Evolutionary conservation across 1,139 yeast genomes (phyloP).

Genomic region (Suhomyces choctaworum): DNA sequence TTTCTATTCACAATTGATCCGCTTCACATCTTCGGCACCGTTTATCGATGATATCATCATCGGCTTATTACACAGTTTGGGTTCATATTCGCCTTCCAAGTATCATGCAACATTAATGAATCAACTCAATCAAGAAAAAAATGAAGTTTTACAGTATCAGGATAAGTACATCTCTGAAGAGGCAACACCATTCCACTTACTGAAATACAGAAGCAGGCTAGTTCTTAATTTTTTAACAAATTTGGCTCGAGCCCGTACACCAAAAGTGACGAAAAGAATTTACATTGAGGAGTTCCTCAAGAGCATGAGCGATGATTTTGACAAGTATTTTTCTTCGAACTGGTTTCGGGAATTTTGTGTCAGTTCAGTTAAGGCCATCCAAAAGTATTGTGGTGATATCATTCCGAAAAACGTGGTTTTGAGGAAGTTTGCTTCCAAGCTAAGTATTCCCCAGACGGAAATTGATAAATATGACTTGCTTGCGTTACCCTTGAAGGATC

Average conservation of each 20-base stretch:
- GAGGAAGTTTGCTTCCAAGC: conserved; percentile 27
- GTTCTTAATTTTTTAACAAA: conserved; percentile 23
- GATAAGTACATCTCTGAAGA: conserved; percentile 22
- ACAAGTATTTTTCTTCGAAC: conserved; percentile 24
- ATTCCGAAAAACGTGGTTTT: conserved; percentile 19
- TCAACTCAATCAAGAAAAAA: conserved; percentile 20
- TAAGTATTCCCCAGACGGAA: conserved; percentile 33
- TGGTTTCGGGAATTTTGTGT: conserved; percentile 34
- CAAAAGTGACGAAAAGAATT: conserved; percentile 17
- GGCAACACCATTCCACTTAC: conserved; percentile 22
- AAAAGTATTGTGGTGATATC: conserved; percentile 22
- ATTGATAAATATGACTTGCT: conserved; percentile 30
- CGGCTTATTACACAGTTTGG: conserved; percentile 27
- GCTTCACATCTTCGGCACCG: conserved; percentile 22
- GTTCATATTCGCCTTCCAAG: conserved; percentile 27
- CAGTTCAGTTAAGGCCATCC: conserved; percentile 27
- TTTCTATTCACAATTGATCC: conserved; percentile 31
- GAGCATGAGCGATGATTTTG: conserved; percentile 31
- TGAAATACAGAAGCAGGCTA: conserved; percentile 23
- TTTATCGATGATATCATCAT: conserved; percentile 26
- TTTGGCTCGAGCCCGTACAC: conserved; percentile 18
- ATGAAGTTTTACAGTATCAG: conserved; percentile 21
- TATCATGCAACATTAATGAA: conserved; percentile 28
- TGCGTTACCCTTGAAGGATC: conserved; percentile 23
- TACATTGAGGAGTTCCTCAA: conserved; percentile 27